Evolutionary conservation across 768 basidiomycete species (phyloP), one percentile per base, ranked within the genome.

Genomic region (Podaxis pistillaris): DNA sequence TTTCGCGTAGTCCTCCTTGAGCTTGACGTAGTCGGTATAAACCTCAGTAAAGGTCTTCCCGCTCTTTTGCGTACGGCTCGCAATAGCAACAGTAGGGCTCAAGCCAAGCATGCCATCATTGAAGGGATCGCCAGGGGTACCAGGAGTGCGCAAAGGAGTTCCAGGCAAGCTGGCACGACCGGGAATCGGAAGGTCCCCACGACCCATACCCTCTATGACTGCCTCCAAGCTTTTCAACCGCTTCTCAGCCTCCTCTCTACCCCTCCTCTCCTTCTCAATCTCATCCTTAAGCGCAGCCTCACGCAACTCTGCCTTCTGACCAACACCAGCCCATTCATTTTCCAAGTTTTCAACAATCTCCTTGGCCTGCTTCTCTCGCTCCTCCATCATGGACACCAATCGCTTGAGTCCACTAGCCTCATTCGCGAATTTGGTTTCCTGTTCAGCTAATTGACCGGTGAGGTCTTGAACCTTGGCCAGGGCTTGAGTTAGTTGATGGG

Each of bases 41-140:
- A 98, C 89, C 69, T 97, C 92, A 0, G 96, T 96, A 76, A 96
- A 96, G 0, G 91, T 91, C 81, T 91, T 92, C 30, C 92, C 93
- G 28, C 80, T 84, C 72, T 85, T 87, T 76, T 95, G 94, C 22
- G 89, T 84, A 64, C 81, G 86, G 75, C 88, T 88, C 6, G 89
- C 93, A 78, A 96, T 86, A 3, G 90, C 89, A 12, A 96, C 91
- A 0, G 95, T 93, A 1, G 96, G 94, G 69, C 92, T 94, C 17
- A 95, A 76, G 49, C 87, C 85, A 70, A 90, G 76, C 76, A 88
- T 83, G 8, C 82, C 81, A 41, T 88, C 83, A 44, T 56, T 62
- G 28, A 77, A 72, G 12, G 79, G 66, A n/a, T 77, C 60, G 64
- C 85, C 81, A n/a, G 75, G 63, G 50, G 68, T 62, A 26, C 75